Base-by-base conservation (phyloP, 2,329 filamentous ascomycete genomes). In the Cordyceps pruinosa region DNA sequence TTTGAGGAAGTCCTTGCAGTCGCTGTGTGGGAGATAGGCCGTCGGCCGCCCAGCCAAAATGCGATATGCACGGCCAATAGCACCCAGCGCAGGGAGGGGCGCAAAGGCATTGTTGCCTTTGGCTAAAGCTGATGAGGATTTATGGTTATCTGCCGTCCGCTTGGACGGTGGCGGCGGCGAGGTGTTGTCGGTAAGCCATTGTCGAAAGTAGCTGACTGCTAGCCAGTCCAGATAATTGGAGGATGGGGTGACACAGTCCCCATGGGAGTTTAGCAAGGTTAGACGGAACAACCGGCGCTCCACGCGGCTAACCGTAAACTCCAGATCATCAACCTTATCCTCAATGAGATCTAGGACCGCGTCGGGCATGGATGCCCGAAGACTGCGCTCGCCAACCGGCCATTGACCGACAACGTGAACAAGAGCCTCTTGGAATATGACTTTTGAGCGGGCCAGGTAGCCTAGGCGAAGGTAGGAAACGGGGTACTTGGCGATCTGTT, bases 391-490 rank as follows among this genome's bases (percentile, higher is more conserved):
- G 17, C 88, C 90, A 0, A 83, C 77, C 0, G 93, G 92, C 93
- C 93, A 97, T 69, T 96, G 90, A 3, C 93, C 93, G 0, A 97
- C 92, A 0, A 97, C 90, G 66, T 97, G 93, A 53, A 96, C 89
- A 49, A 97, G 78, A 0, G 92, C 90, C 74, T 97, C 88, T 62
- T 88, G 84, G 66, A 91, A 92, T 52, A 92, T 91, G 63, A 92
- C 86, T 62, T 88, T 88, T 66, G 87, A 92, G 45, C 89, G 85
- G 9, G 91, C 87, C 42, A 96, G 80, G 66, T 91, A 96, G 37
- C 91, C 92, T 1, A 97, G 81, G 58, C 92, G 92, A 48, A 97
- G 82, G 68, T 97, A 97, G 59, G 86, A 91, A 48, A 94, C 89
- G 13, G 93, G 92, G 68, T 97, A 97, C 72, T 96, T 97, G 53